Evolutionary conservation across 2,329 filamentous ascomycete genomes (phyloP).

Genomic region (Rhynchosporium agropyri): DNA sequence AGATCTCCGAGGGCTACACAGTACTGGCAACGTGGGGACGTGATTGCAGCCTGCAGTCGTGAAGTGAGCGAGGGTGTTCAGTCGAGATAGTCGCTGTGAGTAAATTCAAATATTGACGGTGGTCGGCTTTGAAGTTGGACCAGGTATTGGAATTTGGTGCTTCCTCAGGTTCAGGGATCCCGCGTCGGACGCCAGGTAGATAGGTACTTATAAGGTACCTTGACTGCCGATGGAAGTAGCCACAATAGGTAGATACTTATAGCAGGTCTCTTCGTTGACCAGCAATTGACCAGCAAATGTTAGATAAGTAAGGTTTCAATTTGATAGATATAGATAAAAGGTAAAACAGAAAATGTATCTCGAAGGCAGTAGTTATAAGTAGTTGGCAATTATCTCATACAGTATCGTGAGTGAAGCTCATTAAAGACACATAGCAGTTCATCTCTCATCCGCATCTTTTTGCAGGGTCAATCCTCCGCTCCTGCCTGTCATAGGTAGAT

Average conservation of each 20-base stretch:
- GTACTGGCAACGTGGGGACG: neutral
- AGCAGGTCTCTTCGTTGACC: too few relatives aligned
- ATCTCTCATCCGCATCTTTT: conserved; percentile 2
- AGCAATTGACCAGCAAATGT: too few relatives aligned
- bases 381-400: neutral
- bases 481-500: too few relatives aligned
- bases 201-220: too few relatives aligned
- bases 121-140: conserved; percentile 2
- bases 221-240: neutral
- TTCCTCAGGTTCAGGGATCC: neutral
- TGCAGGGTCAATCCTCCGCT: neutral
- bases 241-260: neutral
- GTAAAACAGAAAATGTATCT: too few relatives aligned
- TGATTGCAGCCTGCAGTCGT: neutral
- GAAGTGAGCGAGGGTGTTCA: conserved; percentile 1
- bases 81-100: neutral
- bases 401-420: neutral
- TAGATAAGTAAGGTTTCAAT: too few relatives aligned
- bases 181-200: neutral
- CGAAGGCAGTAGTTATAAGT: too few relatives aligned
- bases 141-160: neutral
- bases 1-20: neutral
- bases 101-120: neutral
- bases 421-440: conserved; percentile 13
- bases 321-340: too few relatives aligned